These are phyloP conservation scores for Leccinum obscurum DNA, from an alignment of 768 basidiomycete species.

Conservation along the genomic window DNA sequence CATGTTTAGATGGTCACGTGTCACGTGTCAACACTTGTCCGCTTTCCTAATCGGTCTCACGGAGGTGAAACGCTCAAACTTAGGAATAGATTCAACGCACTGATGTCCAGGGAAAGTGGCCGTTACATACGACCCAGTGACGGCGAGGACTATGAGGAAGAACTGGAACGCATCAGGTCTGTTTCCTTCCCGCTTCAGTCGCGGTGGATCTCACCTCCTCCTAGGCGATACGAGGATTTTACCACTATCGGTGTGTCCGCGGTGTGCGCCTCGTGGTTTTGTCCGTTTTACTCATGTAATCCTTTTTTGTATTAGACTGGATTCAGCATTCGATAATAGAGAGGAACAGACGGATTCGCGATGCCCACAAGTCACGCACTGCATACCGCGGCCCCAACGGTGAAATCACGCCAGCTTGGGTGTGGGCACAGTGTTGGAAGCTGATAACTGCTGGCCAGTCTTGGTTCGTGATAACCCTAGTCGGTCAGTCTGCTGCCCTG, in stretches of 20 bases:
- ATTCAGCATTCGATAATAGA: conserved; percentile 94
- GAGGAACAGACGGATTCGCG: conserved; percentile 72
- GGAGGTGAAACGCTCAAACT: background rate
- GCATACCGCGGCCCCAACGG: conserved; percentile 50
- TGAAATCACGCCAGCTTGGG: conserved; percentile 51
- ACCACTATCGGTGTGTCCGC: conserved; percentile 78
- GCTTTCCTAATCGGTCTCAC: conserved; percentile 3
- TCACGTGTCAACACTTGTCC: conserved; percentile 16
- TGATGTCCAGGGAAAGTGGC: conserved; percentile 25
- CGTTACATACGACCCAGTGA: conserved; percentile 27
- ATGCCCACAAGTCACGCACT: conserved; percentile 42
- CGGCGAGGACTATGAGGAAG: conserved; percentile 56
- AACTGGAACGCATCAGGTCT: conserved; percentile 66
- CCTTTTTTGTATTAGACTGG: conserved; percentile 66
- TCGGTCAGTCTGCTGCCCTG: conserved; percentile 61
- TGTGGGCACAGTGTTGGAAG: conserved; percentile 62
- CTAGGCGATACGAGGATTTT: conserved; percentile 92
- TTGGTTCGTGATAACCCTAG: conserved; percentile 89
- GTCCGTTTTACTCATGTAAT: conserved; percentile 16
- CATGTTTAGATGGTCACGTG: conserved; percentile 19
- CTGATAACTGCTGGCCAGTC: conserved; percentile 74
- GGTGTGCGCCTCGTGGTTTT: conserved; percentile 10
- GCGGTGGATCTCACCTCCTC: conserved; percentile 16
- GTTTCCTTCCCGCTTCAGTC: conserved; percentile 11
- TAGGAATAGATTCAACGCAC: conserved; percentile 1